These are phyloP conservation scores for Wickerhamomyces sydowiorum DNA, from an alignment of 805 yeast species.

Conservation along the genomic window DNA sequence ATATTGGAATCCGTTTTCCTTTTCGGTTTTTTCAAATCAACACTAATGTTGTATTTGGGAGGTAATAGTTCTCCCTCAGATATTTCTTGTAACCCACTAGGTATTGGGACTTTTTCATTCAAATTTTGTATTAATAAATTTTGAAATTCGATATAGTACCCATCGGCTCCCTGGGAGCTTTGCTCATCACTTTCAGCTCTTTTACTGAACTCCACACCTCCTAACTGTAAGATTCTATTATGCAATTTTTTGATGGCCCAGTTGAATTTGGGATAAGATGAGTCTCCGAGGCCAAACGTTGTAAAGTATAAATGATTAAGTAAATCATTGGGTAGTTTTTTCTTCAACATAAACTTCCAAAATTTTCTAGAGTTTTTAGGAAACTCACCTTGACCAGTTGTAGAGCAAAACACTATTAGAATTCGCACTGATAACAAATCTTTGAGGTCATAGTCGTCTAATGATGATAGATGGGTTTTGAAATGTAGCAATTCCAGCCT, in stretches of 20 bases:
- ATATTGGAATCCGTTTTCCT: constrained; percentile 23
- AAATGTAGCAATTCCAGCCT: constrained; percentile 50
- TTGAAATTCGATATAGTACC: constrained; percentile 74
- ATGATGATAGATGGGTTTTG: constrained; percentile 39
- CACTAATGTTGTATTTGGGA: constrained; percentile 27
- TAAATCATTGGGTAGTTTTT: constrained; percentile 55
- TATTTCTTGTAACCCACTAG: constrained; percentile 25
- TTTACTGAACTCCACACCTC: constrained; percentile 64
- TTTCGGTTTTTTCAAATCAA: constrained; percentile 25
- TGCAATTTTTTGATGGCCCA: constrained; percentile 85
- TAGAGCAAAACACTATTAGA: constrained; percentile 65
- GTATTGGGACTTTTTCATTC: constrained; percentile 28
- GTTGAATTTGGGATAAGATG: constrained; percentile 84
- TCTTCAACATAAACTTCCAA: constrained; percentile 69
- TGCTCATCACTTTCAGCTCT: constrained; percentile 90
- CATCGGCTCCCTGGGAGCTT: constrained; percentile 71
- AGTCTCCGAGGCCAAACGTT: constrained; percentile 89
- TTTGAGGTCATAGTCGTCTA: constrained; percentile 58
- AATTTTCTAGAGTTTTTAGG: constrained; percentile 72
- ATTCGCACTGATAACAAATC: constrained; percentile 42
- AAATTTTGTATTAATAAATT: constrained; percentile 34
- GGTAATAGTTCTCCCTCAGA: constrained; percentile 31
- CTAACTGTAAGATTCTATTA: constrained; percentile 70
- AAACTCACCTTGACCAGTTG: constrained; percentile 93
- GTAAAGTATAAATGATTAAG: constrained; percentile 59